phyloP scores from a whole-genome alignment of 1,139 yeast species.

The Yamadazyma atlantica region DNA sequence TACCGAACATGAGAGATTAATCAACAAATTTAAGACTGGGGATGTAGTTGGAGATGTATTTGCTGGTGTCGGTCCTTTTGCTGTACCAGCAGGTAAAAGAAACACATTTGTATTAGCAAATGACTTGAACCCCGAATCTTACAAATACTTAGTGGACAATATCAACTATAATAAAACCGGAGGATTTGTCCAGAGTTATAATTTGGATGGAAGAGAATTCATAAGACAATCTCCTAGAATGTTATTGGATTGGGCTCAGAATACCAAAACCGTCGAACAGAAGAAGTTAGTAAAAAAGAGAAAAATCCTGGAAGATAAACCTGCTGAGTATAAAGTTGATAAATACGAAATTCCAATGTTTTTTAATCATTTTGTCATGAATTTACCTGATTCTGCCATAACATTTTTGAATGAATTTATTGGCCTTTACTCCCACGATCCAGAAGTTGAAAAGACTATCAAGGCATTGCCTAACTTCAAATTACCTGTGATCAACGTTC shows the following conservation, averaged over 20 bases:
- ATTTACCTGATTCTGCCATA: constrained; percentile 89
- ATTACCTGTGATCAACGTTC: constrained; percentile 80
- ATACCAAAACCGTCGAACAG: constrained; percentile 24
- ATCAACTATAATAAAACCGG: constrained; percentile 62
- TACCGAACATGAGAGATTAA: constrained; percentile 87
- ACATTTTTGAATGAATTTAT: constrained; percentile 76
- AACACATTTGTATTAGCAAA: constrained; percentile 81
- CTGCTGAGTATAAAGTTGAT: constrained; percentile 30
- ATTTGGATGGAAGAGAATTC: constrained; percentile 81
- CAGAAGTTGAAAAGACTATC: constrained; percentile 32
- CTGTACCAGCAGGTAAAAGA: constrained; percentile 92
- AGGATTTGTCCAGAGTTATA: constrained; percentile 60
- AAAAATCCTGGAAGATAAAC: constrained; percentile 25
- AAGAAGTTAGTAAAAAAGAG: constrained; percentile 32
- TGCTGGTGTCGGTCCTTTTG: constrained; percentile 99
- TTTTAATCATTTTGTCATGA: constrained; percentile 84
- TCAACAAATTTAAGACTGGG: constrained; percentile 56
- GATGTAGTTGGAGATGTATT: constrained; percentile 91
- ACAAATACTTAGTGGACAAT: constrained; percentile 65
- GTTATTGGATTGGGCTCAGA: constrained; percentile 39
- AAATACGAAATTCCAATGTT: constrained; percentile 53
- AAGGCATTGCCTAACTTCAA: constrained; percentile 42
- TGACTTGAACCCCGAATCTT: constrained; percentile 89
- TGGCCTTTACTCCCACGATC: constrained; percentile 58
- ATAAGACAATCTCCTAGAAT: constrained; percentile 60